Conservation (phyloP, 441 rosid species). For the Gossypium gossypioides region DNA sequence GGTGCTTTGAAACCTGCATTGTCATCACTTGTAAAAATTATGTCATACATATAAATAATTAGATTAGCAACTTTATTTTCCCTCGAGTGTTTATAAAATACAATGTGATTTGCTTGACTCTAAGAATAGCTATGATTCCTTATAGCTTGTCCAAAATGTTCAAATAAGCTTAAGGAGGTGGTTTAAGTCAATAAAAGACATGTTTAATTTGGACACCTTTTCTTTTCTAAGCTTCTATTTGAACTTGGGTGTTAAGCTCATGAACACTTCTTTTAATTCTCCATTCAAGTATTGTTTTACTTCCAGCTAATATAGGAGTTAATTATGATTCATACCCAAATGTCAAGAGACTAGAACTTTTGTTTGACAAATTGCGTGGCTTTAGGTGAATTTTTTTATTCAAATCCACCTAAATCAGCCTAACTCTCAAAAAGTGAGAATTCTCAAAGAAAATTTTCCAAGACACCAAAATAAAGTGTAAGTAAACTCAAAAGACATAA, state of each 20-base stretch:
- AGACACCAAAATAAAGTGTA: no score
- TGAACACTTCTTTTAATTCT: not conserved
- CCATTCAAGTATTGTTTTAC: no score
- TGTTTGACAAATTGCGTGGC: no score
- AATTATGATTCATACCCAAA: no score
- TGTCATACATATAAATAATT: not conserved
- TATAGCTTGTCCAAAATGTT: not conserved
- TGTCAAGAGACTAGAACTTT: no score
- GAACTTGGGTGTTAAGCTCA: not conserved
- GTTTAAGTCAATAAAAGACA: not conserved
- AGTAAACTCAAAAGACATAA: no score
- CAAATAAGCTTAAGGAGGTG: not conserved
- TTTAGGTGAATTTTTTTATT: no score
- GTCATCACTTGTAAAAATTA: not conserved
- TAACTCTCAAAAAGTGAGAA: no score
- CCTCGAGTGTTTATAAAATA: not conserved
- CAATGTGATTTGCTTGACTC: not conserved
- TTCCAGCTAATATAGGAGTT: no score
- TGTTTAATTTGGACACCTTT: not conserved
- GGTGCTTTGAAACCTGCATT: not conserved
- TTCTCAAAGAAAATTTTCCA: no score
- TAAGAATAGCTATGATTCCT: not conserved
- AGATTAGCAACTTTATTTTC: not conserved
- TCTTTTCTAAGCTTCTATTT: not conserved
- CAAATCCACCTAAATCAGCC: no score